Percentiles rank a stretch among this genome's conserved stretches.
phyloP scores from a whole-genome alignment of 176 grass and related monocot genomes.

The Lolium perenne region DNA sequence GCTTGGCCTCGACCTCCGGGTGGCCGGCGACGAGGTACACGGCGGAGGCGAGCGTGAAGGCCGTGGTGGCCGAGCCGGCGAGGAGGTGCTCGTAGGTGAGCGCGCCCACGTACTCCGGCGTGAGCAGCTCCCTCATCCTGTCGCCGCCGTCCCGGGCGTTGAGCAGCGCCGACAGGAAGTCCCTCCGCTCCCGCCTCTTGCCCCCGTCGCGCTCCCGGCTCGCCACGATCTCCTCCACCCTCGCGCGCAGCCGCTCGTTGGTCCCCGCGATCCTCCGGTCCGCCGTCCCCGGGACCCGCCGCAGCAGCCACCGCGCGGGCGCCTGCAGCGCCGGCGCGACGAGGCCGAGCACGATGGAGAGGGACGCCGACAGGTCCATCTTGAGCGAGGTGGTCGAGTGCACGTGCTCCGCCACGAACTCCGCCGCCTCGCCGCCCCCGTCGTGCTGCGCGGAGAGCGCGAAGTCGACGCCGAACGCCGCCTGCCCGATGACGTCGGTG shows the following conservation, averaged over 20 bases:
- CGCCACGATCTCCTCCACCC: conserved; percentile 61
- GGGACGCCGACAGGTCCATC: conserved; percentile 76
- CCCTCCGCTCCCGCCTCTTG: conserved; percentile 36
- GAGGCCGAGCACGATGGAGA: conserved; percentile 71
- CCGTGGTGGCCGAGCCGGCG: conserved; percentile 72
- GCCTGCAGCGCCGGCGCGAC: conserved; percentile 65
- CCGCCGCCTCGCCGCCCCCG: conserved; percentile 41
- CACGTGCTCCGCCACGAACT: conserved; percentile 70
- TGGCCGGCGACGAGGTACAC: conserved; percentile 75
- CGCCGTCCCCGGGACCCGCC: conserved; percentile 53
- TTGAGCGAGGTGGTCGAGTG: conserved; percentile 78
- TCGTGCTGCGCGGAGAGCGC: conserved; percentile 44
- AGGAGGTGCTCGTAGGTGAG: conserved; percentile 91
- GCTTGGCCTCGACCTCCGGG: conserved; percentile 67
- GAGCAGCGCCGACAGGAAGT: conserved; percentile 72
- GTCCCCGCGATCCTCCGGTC: conserved; percentile 59
- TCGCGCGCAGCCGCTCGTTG: conserved; percentile 58
- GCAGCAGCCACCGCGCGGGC: conserved; percentile 45
- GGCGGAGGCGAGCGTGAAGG: conserved; percentile 69
- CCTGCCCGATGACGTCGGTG: conserved; percentile 73
- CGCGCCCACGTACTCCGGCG: conserved; percentile 73
- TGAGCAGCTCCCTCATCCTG: conserved; percentile 58
- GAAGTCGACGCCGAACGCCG: conserved; percentile 73
- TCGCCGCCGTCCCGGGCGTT: conserved; percentile 56
- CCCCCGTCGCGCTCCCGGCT: background rate